These are phyloP conservation scores for Erodium moschatum DNA, from an alignment of 441 rosid genomes.

Conservation along the genomic window DNA sequence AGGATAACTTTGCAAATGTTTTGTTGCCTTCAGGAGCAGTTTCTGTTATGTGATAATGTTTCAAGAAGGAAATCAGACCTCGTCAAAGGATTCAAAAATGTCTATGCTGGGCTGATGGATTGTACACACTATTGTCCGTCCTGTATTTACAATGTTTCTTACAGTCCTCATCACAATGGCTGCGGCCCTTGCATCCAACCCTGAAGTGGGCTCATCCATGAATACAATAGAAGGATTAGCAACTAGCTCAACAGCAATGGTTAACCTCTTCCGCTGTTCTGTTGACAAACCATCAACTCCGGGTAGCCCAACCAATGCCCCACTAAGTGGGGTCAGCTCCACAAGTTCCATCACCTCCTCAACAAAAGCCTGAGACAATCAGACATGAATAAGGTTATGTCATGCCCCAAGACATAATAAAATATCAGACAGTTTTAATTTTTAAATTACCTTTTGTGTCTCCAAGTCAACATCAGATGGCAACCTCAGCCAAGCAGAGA, in stretches of 20 bases:
- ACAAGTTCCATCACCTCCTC: constrained; percentile 37
- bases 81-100: constrained; percentile 72
- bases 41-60: constrained; percentile 10
- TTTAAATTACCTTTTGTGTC: constrained; percentile 36
- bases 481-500: constrained; percentile 63
- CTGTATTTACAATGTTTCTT: constrained; percentile 72
- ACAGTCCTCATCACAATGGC: constrained; percentile 29
- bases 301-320: constrained; percentile 59
- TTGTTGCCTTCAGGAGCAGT: background rate
- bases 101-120: constrained; percentile 86
- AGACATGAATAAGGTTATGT: background rate
- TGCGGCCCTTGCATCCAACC: constrained; percentile 34
- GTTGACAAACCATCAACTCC: constrained; percentile 67
- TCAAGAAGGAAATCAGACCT: constrained; percentile 27
- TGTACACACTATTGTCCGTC: constrained; percentile 80
- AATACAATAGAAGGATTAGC: constrained; percentile 76
- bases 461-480: constrained; percentile 37
- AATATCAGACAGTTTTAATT: too few relatives aligned
- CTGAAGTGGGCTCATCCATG: constrained; percentile 85
- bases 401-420: background rate
- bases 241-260: constrained; percentile 69
- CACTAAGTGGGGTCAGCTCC: constrained; percentile 43
- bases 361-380: constrained; percentile 3
- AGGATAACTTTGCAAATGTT: background rate
- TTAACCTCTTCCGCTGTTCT: constrained; percentile 69